Evolutionary conservation across 176 grass and related monocot species (phyloP).

Genomic region (Paspalum notatum): DNA sequence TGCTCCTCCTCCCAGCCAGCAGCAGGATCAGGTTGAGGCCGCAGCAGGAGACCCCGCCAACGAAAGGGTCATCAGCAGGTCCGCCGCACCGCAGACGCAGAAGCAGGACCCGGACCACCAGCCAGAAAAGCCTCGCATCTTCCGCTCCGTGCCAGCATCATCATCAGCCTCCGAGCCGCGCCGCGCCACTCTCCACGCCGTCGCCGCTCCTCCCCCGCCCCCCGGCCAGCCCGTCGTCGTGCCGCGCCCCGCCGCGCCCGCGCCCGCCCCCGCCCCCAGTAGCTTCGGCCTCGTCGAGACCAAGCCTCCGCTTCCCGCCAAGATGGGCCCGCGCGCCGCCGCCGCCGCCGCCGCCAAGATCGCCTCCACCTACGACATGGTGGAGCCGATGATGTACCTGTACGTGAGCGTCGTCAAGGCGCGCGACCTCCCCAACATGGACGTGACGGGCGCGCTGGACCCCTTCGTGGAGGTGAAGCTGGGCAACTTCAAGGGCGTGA

Average conservation of each 20-base stretch:
- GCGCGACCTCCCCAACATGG: slow-evolving; percentile 66
- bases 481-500: slow-evolving; percentile 76
- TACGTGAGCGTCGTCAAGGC: slow-evolving; percentile 84
- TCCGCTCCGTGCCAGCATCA: slow-evolving; percentile 27
- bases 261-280: neutral
- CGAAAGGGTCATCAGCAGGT: too few species aligned
- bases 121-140: slow-evolving; percentile 39
- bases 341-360: slow-evolving; percentile 52
- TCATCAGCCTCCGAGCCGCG: neutral
- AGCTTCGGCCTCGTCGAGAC: slow-evolving; percentile 46
- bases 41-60: too few species aligned
- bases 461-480: slow-evolving; percentile 87
- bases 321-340: slow-evolving; percentile 36
- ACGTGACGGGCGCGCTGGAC: slow-evolving; percentile 76
- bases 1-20: neutral
- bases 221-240: slow-evolving; percentile 52
- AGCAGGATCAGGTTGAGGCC: too few species aligned
- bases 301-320: slow-evolving; percentile 48
- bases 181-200: slow-evolving; percentile 26
- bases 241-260: slow-evolving; percentile 20
- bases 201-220: slow-evolving; percentile 37
- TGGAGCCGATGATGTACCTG: slow-evolving; percentile 65
- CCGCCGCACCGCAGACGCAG: too few species aligned
- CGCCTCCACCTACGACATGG: slow-evolving; percentile 79
- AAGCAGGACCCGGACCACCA: neutral